Evolutionary conservation across 129 eudicot species (phyloP).

Genomic region (carrot (Daucus carota)): DH1_v3.0 NC_030389.2:5394501-5395000

Average conservation of each 20-base stretch:
- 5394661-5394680: slow-evolving; percentile 32
- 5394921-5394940: too few species aligned
- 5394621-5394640: slow-evolving; percentile 73
- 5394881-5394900: too few species aligned
- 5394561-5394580: slow-evolving; percentile 62
- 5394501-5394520: too few species aligned
- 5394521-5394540: background rate
- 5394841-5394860: too few species aligned
- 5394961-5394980: too few species aligned
- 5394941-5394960: too few species aligned
- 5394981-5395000: too few species aligned
- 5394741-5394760: slow-evolving; percentile 30
- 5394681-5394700: slow-evolving; percentile 54
- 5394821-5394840: too few species aligned
- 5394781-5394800: slow-evolving; percentile 12
- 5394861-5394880: too few species aligned
- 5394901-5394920: too few species aligned
- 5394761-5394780: slow-evolving; percentile 67
- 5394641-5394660: slow-evolving; percentile 54
- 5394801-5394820: too few species aligned
- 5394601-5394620: slow-evolving; percentile 70
- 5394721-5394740: slow-evolving; percentile 10
- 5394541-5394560: slow-evolving; percentile 63
- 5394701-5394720: slow-evolving; percentile 25
- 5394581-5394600: slow-evolving; percentile 67